Conservation (phyloP, 345 rosid species). For the Heritiera fomes region DNA sequence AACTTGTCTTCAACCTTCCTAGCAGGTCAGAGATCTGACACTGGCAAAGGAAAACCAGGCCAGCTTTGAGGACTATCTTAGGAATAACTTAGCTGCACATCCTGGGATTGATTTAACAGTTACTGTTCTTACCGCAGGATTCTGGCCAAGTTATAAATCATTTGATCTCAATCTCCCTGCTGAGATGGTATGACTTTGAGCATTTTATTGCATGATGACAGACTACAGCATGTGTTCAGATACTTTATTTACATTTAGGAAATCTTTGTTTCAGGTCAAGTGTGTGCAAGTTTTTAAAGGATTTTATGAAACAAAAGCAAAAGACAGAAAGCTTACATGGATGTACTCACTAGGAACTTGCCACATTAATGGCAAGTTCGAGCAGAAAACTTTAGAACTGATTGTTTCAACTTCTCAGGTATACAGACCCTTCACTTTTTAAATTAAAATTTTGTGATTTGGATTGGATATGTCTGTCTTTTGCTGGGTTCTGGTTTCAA, state of each 20-base stretch:
- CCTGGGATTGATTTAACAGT: constrained; percentile 69
- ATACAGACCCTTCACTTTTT: background rate
- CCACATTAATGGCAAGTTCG: constrained; percentile 62
- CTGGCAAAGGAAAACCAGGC: constrained; percentile 69
- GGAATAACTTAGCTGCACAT: constrained; percentile 40
- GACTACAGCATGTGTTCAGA: background rate
- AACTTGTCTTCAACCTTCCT: constrained; percentile 16
- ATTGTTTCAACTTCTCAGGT: constrained; percentile 87
- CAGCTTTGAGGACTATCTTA: constrained; percentile 61
- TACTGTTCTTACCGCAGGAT: constrained; percentile 70
- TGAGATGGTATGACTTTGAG: constrained; percentile 50
- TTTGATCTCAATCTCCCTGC: constrained; percentile 65
- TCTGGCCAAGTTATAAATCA: constrained; percentile 81
- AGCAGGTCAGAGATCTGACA: constrained; percentile 69
- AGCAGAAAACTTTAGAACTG: constrained; percentile 59
- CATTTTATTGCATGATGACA: background rate
- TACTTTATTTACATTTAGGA: background rate
- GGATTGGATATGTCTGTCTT: background rate
- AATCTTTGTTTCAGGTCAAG: constrained; percentile 46
- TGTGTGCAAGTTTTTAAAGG: constrained; percentile 65
- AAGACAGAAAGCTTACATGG: constrained; percentile 74
- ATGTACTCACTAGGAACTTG: constrained; percentile 67
- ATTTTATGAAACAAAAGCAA: constrained; percentile 60
- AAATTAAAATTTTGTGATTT: background rate
- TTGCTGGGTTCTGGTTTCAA: background rate